Evolutionary conservation across 805 yeast species (phyloP).

Genomic region (Millerozyma acaciae): DNA sequence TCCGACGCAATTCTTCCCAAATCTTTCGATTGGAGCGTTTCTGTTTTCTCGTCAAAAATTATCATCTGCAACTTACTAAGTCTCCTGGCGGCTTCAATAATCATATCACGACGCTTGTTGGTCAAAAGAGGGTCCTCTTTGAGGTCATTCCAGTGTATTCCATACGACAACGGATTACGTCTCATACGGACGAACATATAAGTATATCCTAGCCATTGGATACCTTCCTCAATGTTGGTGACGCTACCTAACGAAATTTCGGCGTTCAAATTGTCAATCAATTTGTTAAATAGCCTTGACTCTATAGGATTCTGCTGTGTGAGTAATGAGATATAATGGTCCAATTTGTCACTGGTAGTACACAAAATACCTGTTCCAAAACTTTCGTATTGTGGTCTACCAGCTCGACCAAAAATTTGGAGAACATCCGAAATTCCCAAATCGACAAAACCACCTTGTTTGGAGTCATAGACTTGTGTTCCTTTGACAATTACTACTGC

Average conservation of each 20-base stretch:
- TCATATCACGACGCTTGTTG: constrained; percentile 70
- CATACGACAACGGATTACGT: constrained; percentile 89
- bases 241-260: constrained; percentile 95
- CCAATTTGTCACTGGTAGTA: constrained; percentile 76
- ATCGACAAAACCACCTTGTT: constrained; percentile 91
- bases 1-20: constrained; percentile 94
- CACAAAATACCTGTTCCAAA: constrained; percentile 90
- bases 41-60: constrained; percentile 80
- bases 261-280: constrained; percentile 92
- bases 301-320: constrained; percentile 97
- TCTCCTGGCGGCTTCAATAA: constrained; percentile 73
- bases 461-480: constrained; percentile 91
- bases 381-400: constrained; percentile 93
- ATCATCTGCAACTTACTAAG: constrained; percentile 91
- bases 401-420: constrained; percentile 98
- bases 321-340: constrained; percentile 82
- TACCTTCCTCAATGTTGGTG: constrained; percentile 89
- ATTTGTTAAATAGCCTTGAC: constrained; percentile 68
- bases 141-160: constrained; percentile 82
- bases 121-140: constrained; percentile 78
- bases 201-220: constrained; percentile 97
- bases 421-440: constrained; percentile 94
- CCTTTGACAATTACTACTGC: constrained; percentile 97
- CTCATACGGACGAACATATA: constrained; percentile 92
- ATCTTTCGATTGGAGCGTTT: constrained; percentile 79